phyloP scores from a whole-genome alignment of 768 basidiomycete species.

The Panellus pusillus region DNA sequence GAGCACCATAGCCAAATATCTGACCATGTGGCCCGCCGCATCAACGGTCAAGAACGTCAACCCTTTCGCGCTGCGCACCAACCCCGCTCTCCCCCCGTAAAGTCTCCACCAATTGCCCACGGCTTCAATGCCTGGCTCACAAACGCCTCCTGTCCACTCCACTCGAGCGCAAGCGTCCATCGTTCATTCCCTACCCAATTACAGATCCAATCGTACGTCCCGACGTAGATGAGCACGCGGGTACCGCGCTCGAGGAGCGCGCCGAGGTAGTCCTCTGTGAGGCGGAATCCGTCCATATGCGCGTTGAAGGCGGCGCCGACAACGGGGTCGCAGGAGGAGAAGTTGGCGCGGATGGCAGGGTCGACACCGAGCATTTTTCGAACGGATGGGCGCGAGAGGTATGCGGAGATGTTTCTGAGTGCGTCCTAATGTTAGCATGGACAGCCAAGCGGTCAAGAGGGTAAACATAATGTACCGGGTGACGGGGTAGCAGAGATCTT shows the following conservation, averaged over 20 bases:
- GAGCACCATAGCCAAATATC: background rate
- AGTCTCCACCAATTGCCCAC: background rate
- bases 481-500: conserved; percentile 15
- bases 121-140: conserved; percentile 32
- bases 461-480: conserved; percentile 1
- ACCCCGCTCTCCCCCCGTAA: background rate
- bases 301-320: conserved; percentile 50
- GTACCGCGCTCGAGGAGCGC: conserved; percentile 74
- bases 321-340: conserved; percentile 36
- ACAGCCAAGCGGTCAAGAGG: background rate
- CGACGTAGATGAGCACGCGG: conserved; percentile 67
- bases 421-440: background rate
- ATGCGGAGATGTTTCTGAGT: conserved; percentile 43
- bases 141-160: conserved; percentile 61
- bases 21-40: conserved; percentile 73
- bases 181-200: conserved; percentile 74
- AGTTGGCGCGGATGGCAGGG: conserved; percentile 32
- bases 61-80: conserved; percentile 11
- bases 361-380: conserved; percentile 52
- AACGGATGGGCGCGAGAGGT: conserved; percentile 49
- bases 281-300: conserved; percentile 42
- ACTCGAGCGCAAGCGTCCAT: conserved; percentile 69
- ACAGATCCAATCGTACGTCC: conserved; percentile 72
- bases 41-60: conserved; percentile 29
- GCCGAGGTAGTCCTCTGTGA: conserved; percentile 57